A percentile compares a stretch with the other conserved stretches of the same genome.
Conservation (phyloP, 2,329 filamentous ascomycete species). For the Ciborinia camelliae region DNA sequence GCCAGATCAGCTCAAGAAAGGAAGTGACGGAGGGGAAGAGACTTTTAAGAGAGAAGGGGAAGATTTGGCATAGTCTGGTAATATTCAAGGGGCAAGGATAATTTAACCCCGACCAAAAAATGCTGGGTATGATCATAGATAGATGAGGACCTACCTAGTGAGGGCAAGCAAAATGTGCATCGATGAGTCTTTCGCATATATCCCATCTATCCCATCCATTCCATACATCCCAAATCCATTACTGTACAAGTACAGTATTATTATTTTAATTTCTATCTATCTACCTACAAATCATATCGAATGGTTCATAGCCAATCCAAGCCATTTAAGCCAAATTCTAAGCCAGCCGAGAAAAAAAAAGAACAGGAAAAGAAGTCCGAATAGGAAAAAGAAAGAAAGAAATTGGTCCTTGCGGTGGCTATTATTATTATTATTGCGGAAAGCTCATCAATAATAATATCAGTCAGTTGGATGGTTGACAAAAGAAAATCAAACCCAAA, state of each 20-base stretch:
- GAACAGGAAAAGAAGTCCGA: neutral
- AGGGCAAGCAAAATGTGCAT: conserved; percentile 6
- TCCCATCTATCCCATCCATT: no score
- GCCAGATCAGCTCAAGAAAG: neutral
- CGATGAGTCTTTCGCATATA: conserved; percentile 9
- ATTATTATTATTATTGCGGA: neutral
- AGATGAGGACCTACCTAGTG: no score
- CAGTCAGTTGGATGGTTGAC: neutral
- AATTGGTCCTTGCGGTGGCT: no score
- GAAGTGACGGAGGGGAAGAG: neutral
- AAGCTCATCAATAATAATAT: neutral
- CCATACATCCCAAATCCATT: neutral
- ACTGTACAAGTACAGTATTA: no score
- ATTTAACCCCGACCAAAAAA: neutral
- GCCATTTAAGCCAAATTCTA: neutral
- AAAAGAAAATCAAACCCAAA: neutral
- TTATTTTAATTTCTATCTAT: neutral
- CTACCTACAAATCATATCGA: neutral
- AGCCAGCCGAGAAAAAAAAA: neutral
- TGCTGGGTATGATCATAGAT: neutral
- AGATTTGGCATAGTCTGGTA: no score
- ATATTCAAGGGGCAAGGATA: neutral
- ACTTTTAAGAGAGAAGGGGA: neutral
- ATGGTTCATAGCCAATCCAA: neutral
- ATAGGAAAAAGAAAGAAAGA: neutral